Evolutionary conservation across 2,329 filamentous ascomycete species (phyloP).

Genomic region (Cercospora sp.): DNA sequence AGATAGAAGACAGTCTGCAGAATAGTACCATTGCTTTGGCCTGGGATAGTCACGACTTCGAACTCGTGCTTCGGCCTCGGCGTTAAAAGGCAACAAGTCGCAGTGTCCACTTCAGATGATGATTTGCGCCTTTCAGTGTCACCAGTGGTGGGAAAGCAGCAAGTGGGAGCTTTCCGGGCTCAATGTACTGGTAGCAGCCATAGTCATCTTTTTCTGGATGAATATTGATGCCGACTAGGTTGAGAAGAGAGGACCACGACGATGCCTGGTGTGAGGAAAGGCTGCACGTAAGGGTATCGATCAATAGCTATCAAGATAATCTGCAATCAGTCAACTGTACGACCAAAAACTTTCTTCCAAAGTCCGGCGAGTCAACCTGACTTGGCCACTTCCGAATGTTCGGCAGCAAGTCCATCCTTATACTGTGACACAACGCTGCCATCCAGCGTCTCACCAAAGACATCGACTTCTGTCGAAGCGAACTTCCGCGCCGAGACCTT

Average conservation of each 20-base stretch:
- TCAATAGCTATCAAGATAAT: not conserved
- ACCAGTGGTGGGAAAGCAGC: not conserved
- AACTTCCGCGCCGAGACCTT: conserved; percentile 72
- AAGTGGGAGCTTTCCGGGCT: not conserved
- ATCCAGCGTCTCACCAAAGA: conserved; percentile 50
- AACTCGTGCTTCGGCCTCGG: not conserved
- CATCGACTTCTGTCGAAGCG: conserved; percentile 56
- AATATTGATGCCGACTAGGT: not conserved
- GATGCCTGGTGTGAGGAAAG: not conserved
- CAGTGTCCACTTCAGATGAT: too few species aligned
- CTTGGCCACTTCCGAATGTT: conserved; percentile 26
- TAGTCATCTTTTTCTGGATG: not conserved
- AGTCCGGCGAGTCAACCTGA: conserved; percentile 3
- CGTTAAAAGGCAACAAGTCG: too few species aligned
- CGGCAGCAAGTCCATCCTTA: conserved; percentile 23
- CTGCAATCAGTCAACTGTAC: not conserved
- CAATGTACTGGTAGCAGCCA: not conserved
- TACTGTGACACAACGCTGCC: conserved; percentile 28
- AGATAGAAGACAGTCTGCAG: not conserved
- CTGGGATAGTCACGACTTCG: not conserved
- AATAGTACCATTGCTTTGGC: not conserved
- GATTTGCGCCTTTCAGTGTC: too few species aligned
- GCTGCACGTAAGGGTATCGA: not conserved
- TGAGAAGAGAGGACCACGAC: not conserved
- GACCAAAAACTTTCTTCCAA: not conserved